phyloP scores from a whole-genome alignment of 176 grass and related monocot genomes.

The Rhynchospora tenuis region DNA sequence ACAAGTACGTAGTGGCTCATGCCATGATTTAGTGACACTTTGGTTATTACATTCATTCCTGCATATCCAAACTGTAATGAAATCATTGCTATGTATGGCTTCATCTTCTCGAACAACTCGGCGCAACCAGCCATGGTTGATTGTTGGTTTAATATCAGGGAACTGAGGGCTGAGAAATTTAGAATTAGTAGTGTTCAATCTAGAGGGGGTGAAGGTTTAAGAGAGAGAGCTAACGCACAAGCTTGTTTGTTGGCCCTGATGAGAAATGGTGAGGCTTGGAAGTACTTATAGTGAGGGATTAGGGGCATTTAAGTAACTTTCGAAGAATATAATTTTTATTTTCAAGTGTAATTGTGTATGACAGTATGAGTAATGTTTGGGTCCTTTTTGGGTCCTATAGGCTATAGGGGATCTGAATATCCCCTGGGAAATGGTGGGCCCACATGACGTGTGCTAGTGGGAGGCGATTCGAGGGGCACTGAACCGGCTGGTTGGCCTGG shows the following conservation, averaged over 20 bases:
- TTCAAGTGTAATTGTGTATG: not conserved
- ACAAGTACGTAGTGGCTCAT: slow-evolving; percentile 98
- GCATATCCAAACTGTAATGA: slow-evolving; percentile 91
- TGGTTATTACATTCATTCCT: slow-evolving; percentile 94
- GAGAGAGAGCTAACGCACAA: slow-evolving; percentile 14
- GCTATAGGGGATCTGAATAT: not conserved
- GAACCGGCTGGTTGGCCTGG: not conserved
- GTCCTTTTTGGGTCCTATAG: not conserved
- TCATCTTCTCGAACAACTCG: slow-evolving; percentile 52
- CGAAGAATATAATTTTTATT: not conserved
- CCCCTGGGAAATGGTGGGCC: slow-evolving; percentile 14
- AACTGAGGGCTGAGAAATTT: not conserved
- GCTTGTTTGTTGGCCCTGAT: slow-evolving; percentile 18
- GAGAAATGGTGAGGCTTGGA: slow-evolving; percentile 1
- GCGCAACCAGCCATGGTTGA: slow-evolving; percentile 38
- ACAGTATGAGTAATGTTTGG: not conserved
- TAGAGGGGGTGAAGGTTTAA: not conserved
- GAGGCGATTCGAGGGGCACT: slow-evolving; percentile 1
- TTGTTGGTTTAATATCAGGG: not conserved
- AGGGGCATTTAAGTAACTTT: slow-evolving; percentile 10
- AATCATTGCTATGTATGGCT: slow-evolving; percentile 90
- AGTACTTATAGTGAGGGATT: slow-evolving; percentile 3
- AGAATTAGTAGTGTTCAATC: not conserved
- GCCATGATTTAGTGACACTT: slow-evolving; percentile 83
- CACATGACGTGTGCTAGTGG: slow-evolving; percentile 22